phyloP scores from a whole-genome alignment of 2,329 filamentous ascomycete species.

The Cercospora nicotianae region DNA sequence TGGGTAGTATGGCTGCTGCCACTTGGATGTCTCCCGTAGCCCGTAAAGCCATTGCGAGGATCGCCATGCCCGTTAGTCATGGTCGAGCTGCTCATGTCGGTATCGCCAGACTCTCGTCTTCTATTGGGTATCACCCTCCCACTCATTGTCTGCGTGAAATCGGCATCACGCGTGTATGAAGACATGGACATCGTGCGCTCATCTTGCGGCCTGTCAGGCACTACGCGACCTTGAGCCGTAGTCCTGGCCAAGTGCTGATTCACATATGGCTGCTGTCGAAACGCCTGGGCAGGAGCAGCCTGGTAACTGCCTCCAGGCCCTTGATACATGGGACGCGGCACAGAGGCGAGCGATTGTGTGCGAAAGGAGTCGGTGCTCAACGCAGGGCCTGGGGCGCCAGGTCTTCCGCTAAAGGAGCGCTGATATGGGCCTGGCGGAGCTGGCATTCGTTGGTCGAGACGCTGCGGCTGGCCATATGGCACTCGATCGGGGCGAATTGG shows the following conservation, averaged over 20 bases:
- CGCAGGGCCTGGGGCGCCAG: conserved; percentile 53
- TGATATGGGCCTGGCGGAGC: conserved; percentile 51
- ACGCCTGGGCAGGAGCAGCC: conserved; percentile 67
- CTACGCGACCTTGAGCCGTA: conserved; percentile 85
- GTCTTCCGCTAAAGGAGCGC: conserved; percentile 38
- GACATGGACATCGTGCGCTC: conserved; percentile 97
- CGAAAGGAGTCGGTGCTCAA: conserved; percentile 83
- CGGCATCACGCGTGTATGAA: conserved; percentile 72
- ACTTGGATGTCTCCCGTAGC: conserved; percentile 31
- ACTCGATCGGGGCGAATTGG: conserved; percentile 63
- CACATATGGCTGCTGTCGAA: conserved; percentile 75
- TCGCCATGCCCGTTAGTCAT: conserved; percentile 36
- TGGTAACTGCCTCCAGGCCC: conserved; percentile 59
- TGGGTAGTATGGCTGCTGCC: conserved; percentile 40
- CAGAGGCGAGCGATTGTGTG: conserved; percentile 86
- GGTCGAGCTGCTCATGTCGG: conserved; percentile 27
- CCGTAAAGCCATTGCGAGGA: conserved; percentile 27
- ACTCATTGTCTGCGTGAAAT: conserved; percentile 85
- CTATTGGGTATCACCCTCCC: conserved; percentile 85
- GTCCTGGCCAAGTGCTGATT: conserved; percentile 66
- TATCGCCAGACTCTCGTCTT: conserved; percentile 56
- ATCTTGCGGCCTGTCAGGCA: conserved; percentile 80
- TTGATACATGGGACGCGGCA: conserved; percentile 71
- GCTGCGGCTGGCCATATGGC: conserved; percentile 71
- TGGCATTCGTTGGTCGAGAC: conserved; percentile 62